Evolutionary conservation across 2,329 filamentous ascomycete species (phyloP).

Genomic region (Fusarium udum): DNA sequence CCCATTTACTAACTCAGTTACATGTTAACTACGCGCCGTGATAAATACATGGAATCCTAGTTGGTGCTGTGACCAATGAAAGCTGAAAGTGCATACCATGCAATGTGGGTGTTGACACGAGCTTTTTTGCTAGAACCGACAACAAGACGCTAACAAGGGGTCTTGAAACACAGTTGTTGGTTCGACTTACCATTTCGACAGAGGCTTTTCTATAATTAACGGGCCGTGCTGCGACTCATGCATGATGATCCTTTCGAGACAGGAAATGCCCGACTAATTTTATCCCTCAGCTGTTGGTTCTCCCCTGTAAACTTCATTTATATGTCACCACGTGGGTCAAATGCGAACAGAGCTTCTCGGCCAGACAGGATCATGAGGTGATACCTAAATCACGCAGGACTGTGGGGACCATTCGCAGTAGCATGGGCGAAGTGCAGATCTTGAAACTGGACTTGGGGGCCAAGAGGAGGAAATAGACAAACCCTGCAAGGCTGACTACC

Average conservation of each 20-base stretch:
- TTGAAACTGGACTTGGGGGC: neutral
- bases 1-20: neutral
- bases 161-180: neutral
- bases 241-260: neutral
- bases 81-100: neutral
- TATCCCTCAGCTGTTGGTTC: neutral
- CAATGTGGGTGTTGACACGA: neutral
- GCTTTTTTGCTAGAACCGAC: neutral
- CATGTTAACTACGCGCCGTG: neutral
- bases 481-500: neutral
- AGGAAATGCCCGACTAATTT: neutral
- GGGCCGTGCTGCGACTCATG: neutral
- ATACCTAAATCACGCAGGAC: neutral
- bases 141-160: neutral
- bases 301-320: neutral
- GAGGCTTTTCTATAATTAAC: neutral
- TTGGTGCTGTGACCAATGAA: rapidly evolving
- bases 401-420: neutral
- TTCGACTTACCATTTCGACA: neutral
- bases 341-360: neutral
- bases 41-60: neutral
- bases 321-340: neutral
- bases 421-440: neutral
- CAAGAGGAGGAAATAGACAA: neutral
- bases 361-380: neutral